Base-by-base conservation (phyloP, 768 basidiomycete species). In the Xerocomus spinulosus region DNA sequence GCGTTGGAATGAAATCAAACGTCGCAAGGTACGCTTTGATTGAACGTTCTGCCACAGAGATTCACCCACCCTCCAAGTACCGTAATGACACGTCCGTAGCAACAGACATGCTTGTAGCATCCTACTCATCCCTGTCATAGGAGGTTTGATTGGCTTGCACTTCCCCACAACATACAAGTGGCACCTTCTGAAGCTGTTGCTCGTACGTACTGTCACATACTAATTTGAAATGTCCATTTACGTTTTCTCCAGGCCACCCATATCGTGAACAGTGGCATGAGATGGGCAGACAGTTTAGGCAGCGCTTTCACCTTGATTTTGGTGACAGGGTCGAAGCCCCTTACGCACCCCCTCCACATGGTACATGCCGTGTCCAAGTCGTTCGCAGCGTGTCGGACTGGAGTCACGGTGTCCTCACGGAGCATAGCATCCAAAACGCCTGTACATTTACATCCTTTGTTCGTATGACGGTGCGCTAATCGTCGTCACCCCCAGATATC, bases 391-490 rank as follows among this genome's bases (percentile, higher is more conserved):
- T 93, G 18, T 82, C 77, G 2, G 95, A 97, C 68, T 99, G 95
- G 95, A 88, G 85, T 58, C 90, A 92, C 57, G 95, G 94, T 3
- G 87, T 93, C 29, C 73, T 94, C 54, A 85, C 80, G 4, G 95
- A 97, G 66, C 79, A 82, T 49, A 92, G 89, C 66, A 92, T 98
- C 50, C 94, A 96, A 69, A 87, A 92, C 56, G 94, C 95, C 39
- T 92, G 89, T 90, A 59, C 63, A 86, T 79, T 7, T 40, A 4
- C 46, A 17, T 29, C 50, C 35, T 32, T 26, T 20, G 39, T 43
- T 34, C 42, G 20, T 17, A 25, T 47, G 30, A 33, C 36, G 17
- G 41, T 25, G 40, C 49, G 26, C 44, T 53, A 5, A 13, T 7
- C 13, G 6, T 24, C 6, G 15, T 36, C 29, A 12, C 39, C 56